Conservation (phyloP, 176 grass and related monocot genomes). For the Phragmites australis region DNA sequence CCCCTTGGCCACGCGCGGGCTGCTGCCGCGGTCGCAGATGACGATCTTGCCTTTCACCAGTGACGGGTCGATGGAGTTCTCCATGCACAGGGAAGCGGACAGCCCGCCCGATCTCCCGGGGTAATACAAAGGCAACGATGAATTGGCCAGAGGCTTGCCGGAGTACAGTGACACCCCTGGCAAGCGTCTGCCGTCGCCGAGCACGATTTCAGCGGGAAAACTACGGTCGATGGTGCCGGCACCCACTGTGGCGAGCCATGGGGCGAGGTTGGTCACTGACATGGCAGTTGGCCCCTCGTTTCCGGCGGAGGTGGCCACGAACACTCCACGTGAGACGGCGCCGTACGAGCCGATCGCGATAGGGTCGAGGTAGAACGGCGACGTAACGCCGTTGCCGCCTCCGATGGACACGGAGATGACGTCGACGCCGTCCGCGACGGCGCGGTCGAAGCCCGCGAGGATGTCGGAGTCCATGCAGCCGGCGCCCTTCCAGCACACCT, state of each 20-base stretch:
- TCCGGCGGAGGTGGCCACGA: constrained; percentile 87
- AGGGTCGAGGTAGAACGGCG: constrained; percentile 89
- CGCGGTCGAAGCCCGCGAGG: constrained; percentile 89
- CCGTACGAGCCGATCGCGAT: constrained; percentile 86
- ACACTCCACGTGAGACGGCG: constrained; percentile 67
- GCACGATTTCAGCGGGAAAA: constrained; percentile 74
- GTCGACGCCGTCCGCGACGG: constrained; percentile 86
- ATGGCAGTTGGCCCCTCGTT: constrained; percentile 78
- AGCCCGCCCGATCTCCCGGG: constrained; percentile 63
- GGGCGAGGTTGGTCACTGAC: constrained; percentile 89
- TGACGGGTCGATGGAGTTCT: constrained; percentile 88
- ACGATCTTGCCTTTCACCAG: constrained; percentile 76
- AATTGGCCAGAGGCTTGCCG: constrained; percentile 52
- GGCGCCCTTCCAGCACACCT: constrained; percentile 88
- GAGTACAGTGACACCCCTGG: constrained; percentile 82
- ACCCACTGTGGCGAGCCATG: constrained; percentile 89
- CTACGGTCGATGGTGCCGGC: constrained; percentile 91
- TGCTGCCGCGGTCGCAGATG: constrained; percentile 95
- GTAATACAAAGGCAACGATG: constrained; percentile 64
- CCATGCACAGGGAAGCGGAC: constrained; percentile 88
- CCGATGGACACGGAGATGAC: constrained; percentile 93
- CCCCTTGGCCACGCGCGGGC: constrained; percentile 93
- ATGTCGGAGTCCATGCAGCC: constrained; percentile 98
- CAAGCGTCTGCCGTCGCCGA: constrained; percentile 68
- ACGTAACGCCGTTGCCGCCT: constrained; percentile 60